Base-by-base conservation (phyloP, 768 basidiomycete species). In the Saitozyma podzolica region DNA sequence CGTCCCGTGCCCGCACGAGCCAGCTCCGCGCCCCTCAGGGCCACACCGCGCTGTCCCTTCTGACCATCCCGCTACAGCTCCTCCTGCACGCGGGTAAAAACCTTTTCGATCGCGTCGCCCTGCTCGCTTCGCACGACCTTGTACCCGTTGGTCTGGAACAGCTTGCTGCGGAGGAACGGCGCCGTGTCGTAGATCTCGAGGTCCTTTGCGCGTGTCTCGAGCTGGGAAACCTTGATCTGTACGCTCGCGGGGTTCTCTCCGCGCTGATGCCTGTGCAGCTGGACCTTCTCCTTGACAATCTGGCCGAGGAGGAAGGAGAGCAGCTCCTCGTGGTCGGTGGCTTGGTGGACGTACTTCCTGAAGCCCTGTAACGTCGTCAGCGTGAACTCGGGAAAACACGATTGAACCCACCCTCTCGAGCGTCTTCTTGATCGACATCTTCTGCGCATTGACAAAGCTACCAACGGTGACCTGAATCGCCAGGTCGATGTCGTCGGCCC, bases 351-450 rank as follows among this genome's bases (percentile, higher is more conserved):
- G 80, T 99, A 99, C 81, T 97, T 98, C 65, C 95, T 86, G 88
- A 96, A 97, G 58, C 92, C 87, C 92, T 96, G 64, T 54, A 47
- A n/a, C 10, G 48, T 7, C 13, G 13, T 39, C 49, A 47, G 45
- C 45, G n/a, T 13, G 45, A 17, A 17, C 29, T 29, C 29, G 2
- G 29, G 29, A 29, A 29, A 29, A 2, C 29, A 2, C n/a, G 45
- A 17, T 47, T 2, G 49, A 17, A 84, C 87, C 68, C 70, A 95
- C 95, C 73, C 96, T 84, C 80, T 99, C 92, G 50, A 99, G 83
- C 3, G 93, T 94, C 83, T 92, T 96, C 84, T 97, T 97, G 83
- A 98, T 95, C 62, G 90, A 92, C 85, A 93, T 88, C 84, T 99
- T 99, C 80, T 99, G 96, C 37, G 96, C 90, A 68, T 81, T 94